phyloP scores from a whole-genome alignment of 768 basidiomycete species.

The Pleurotus ostreatus region DNA sequence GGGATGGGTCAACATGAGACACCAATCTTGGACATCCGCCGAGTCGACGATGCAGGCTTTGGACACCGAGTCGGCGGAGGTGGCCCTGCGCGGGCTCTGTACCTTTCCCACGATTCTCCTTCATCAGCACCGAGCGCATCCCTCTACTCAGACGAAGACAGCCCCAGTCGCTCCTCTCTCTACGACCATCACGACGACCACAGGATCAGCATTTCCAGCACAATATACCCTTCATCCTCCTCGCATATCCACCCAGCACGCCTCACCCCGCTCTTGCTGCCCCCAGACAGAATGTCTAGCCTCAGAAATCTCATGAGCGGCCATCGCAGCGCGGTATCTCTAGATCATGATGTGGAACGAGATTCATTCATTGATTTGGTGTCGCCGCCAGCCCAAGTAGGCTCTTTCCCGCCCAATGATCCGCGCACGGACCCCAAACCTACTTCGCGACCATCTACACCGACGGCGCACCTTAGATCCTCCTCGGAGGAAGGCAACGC shows the following conservation, averaged over 20 bases:
- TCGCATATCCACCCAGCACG: slow-evolving; percentile 18
- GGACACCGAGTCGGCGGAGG: neutral
- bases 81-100: neutral
- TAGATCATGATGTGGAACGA: neutral
- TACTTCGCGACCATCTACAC: slow-evolving; percentile 9
- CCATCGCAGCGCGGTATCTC: slow-evolving; percentile 1
- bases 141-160: slow-evolving; percentile 21
- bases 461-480: slow-evolving; percentile 5
- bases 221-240: slow-evolving; percentile 32
- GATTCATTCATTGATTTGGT: slow-evolving; percentile 45
- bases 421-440: neutral
- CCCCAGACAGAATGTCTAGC: slow-evolving; percentile 21
- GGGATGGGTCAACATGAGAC: slow-evolving; percentile 5
- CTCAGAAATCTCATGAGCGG: slow-evolving; percentile 11
- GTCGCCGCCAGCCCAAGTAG: slow-evolving; percentile 20
- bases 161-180: slow-evolving; percentile 26
- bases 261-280: slow-evolving; percentile 20
- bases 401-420: neutral
- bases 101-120: slow-evolving; percentile 5
- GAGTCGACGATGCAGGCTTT: slow-evolving; percentile 2
- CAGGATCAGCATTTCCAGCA: slow-evolving; percentile 39
- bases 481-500: neutral
- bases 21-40: slow-evolving; percentile 3
- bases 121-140: slow-evolving; percentile 16
- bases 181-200: slow-evolving; percentile 18